Percentiles rank a stretch among this genome's conserved stretches.
phyloP scores from a whole-genome alignment of 106 monocot species.

The Apostasia shenzhenica region DNA sequence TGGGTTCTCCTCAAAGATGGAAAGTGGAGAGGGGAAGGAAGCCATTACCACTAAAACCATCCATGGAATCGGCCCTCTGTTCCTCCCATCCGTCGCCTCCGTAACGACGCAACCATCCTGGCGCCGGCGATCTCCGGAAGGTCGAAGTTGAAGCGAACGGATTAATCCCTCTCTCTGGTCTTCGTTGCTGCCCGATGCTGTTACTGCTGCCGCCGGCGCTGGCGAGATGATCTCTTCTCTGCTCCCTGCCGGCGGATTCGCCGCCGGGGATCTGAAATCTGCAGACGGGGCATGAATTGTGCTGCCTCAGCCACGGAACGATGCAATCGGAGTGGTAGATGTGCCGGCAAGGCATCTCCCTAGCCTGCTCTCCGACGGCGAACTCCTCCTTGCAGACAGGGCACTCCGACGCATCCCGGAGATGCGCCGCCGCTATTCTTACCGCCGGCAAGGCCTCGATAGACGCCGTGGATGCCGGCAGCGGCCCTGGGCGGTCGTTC shows the following conservation, averaged over 20 bases:
- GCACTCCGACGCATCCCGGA: slow-evolving; percentile 51
- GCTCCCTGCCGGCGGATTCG: not conserved
- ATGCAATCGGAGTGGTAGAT: slow-evolving; percentile 77
- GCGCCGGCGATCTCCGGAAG: not conserved
- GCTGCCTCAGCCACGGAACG: slow-evolving; percentile 58
- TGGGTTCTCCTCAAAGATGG: not conserved
- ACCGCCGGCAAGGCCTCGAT: slow-evolving; percentile 66
- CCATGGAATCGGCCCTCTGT: slow-evolving; percentile 5
- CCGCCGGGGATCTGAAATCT: slow-evolving; percentile 38
- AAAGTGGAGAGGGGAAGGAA: too few species aligned
- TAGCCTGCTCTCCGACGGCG: slow-evolving; percentile 50
- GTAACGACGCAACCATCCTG: not conserved
- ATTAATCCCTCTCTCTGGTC: too few species aligned
- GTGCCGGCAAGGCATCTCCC: slow-evolving; percentile 83
- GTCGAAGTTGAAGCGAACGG: slow-evolving; percentile 22
- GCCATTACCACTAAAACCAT: slow-evolving; percentile 26
- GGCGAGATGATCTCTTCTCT: not conserved
- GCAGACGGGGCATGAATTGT: slow-evolving; percentile 80
- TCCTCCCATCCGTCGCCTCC: not conserved
- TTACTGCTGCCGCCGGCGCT: too few species aligned
- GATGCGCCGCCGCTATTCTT: slow-evolving; percentile 27
- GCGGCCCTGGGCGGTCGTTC: slow-evolving; percentile 64
- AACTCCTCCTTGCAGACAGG: slow-evolving; percentile 93
- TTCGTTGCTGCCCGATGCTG: too few species aligned
- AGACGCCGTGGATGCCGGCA: slow-evolving; percentile 37